Base-by-base conservation (phyloP, 1,139 yeast genomes). In the Taphrina deformans region DNA sequence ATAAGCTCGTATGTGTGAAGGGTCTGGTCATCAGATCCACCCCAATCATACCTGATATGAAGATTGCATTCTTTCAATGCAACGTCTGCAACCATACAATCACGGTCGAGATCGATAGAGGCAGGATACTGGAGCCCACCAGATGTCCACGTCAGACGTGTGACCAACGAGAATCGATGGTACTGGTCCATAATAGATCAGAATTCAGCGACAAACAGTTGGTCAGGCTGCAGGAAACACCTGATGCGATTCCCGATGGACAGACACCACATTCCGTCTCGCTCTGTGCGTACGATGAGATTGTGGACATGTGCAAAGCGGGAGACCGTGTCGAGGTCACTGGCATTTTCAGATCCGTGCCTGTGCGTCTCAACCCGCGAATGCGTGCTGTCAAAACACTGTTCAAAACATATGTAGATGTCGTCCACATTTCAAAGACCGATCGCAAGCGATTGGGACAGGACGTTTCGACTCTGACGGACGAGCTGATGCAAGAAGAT, bases 231-330 rank as follows among this genome's bases (percentile, higher is more conserved):
- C 99, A 93, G 76, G 99, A 93, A 76, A 93, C 99, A 0, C 99
- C 99, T 0, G 99, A 93, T 75, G 81, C 86, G 69, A 96, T 93
- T n/a, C 99, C 99, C 1, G 99, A 90, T 77, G 99, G 99, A 23
- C 99, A 93, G 76, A 93, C 99, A 2, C 99, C 99, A 1, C 99
- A 93, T 75, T 87, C 97, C 12, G 90, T 93, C 65, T 90, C 96
- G 12, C 79, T 93, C 41, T 91, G 97, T 79, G 96, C 90, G 2
- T 93, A 93, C 73, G 99, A 95, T 75, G 99, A 95, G 74, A 80
- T 93, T 69, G 99, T 93, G 1, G 99, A 93, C 75, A 82, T 89
- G 65, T 88, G 96, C 74, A 84, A 96, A 72, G 98, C 99, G 16
- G 99, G 99, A 80, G 99, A 93, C 75, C 83, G 98, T 69, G 83